Conservation (phyloP, 2,329 filamentous ascomycete species). For the Catunica adiposa region DNA sequence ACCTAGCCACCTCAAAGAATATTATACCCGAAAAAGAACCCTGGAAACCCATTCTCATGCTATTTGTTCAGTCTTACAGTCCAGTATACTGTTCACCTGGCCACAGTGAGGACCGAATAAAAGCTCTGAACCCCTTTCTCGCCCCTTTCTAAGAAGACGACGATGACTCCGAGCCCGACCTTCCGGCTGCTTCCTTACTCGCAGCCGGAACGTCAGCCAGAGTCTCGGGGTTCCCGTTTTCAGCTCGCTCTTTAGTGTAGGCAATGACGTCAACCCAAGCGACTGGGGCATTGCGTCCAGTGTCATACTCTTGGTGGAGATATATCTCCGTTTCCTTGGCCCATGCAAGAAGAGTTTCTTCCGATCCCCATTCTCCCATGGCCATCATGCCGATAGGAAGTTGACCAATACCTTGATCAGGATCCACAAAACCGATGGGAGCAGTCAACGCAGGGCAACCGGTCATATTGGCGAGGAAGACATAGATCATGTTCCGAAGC, state of each 20-base stretch:
- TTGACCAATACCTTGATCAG: slow-evolving; percentile 38
- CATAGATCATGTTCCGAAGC: slow-evolving; percentile 69
- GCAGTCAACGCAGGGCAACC: slow-evolving; percentile 61
- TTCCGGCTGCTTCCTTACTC: background rate
- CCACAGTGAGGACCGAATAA: background rate
- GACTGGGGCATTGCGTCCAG: slow-evolving; percentile 32
- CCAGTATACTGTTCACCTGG: background rate
- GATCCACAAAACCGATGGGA: slow-evolving; percentile 56
- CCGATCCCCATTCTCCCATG: slow-evolving; percentile 49
- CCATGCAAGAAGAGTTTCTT: slow-evolving; percentile 46
- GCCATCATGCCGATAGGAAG: slow-evolving; percentile 47
- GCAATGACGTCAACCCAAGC: slow-evolving; percentile 43
- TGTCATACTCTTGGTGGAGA: slow-evolving; percentile 30
- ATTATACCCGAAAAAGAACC: background rate
- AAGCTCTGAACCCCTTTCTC: background rate
- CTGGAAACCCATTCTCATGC: background rate
- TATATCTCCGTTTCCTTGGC: slow-evolving; percentile 41
- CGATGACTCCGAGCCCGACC: background rate
- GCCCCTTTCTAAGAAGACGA: slow-evolving; percentile 1
- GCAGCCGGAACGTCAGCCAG: background rate
- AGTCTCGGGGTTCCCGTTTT: background rate
- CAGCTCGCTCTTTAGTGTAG: slow-evolving; percentile 19
- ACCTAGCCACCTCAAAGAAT: too few relatives aligned
- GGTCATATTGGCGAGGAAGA: slow-evolving; percentile 68
- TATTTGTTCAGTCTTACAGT: background rate